These are phyloP conservation scores for Yamagishiella unicocca DNA, from an alignment of 139 green algal genomes.

Conservation along the genomic window DNA sequence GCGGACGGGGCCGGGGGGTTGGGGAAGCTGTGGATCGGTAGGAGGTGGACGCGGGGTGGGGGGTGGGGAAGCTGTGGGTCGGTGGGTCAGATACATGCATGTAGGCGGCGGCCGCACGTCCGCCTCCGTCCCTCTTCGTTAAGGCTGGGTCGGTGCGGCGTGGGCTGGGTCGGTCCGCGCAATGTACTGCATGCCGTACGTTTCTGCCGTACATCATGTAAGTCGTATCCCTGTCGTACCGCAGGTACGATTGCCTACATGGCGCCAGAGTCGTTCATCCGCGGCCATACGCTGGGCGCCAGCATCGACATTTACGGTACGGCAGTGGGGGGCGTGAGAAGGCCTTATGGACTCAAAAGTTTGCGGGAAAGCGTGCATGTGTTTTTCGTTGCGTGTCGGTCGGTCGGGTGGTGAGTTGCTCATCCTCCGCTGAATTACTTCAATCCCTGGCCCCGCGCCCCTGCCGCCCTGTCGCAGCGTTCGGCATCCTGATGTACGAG, in stretches of 20 bases:
- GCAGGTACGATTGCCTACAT: conserved; percentile 35
- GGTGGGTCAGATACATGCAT: no score
- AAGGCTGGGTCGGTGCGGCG: no score
- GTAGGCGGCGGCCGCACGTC: no score
- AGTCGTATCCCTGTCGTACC: background rate
- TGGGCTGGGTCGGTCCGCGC: no score
- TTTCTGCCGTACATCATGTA: background rate
- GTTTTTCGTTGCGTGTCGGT: background rate
- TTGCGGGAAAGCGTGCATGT: background rate
- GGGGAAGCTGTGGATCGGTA: background rate
- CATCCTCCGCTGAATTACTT: background rate
- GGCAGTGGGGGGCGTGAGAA: background rate
- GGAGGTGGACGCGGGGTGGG: background rate
- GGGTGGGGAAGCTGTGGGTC: no score
- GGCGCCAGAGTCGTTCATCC: conserved; percentile 16
- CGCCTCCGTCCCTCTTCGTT: no score
- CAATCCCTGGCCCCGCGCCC: background rate
- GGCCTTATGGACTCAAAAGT: no score
- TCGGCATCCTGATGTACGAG: conserved; percentile 38
- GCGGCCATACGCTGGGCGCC: background rate
- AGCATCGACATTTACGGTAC: conserved; percentile 35
- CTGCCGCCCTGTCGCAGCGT: background rate
- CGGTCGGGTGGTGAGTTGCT: no score
- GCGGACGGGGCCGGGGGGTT: no score
- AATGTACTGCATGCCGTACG: background rate